Evolutionary conservation across 208 protist species (phyloP).

Genomic region (Angomonas deanei): DNA sequence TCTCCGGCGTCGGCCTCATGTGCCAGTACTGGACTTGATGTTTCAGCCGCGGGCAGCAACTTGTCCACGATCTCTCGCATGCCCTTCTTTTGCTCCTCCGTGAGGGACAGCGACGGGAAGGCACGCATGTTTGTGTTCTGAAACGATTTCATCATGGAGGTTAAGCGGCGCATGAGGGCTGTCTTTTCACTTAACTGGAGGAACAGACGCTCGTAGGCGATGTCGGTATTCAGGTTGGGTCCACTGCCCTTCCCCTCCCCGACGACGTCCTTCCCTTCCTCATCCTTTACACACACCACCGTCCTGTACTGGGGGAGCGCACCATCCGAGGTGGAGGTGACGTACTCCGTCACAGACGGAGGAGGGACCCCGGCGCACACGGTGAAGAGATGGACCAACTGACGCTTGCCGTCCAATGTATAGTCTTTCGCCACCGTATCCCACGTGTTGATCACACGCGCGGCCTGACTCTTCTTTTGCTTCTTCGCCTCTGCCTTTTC

Average conservation of each 20-base stretch:
- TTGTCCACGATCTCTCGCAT: constrained; percentile 19
- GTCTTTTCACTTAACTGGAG: constrained; percentile 22
- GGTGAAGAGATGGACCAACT: constrained; percentile 3
- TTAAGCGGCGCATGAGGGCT: constrained; percentile 22
- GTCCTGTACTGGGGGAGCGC: constrained; percentile 13
- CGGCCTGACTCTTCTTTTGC: not conserved
- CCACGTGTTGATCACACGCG: not conserved
- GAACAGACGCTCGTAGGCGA: constrained; percentile 44
- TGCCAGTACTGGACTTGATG: no score
- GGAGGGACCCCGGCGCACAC: not conserved
- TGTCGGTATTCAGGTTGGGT: constrained; percentile 21
- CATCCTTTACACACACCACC: constrained; percentile 27
- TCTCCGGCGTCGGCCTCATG: not conserved
- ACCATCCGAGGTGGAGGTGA: not conserved
- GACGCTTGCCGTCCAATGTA: not conserved
- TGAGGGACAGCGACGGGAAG: constrained; percentile 31
- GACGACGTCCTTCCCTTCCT: constrained; percentile 20
- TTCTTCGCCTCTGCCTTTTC: not conserved
- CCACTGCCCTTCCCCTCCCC: constrained; percentile 18
- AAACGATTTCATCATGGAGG: constrained; percentile 25
- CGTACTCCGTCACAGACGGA: not conserved
- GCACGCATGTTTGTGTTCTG: constrained; percentile 26
- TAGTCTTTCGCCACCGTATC: not conserved
- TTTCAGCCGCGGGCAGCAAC: no score
- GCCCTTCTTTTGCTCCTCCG: constrained; percentile 13